Base-by-base conservation (phyloP, 1,284 basidiomycete species). In the Apiotrichum gracile region DNA sequence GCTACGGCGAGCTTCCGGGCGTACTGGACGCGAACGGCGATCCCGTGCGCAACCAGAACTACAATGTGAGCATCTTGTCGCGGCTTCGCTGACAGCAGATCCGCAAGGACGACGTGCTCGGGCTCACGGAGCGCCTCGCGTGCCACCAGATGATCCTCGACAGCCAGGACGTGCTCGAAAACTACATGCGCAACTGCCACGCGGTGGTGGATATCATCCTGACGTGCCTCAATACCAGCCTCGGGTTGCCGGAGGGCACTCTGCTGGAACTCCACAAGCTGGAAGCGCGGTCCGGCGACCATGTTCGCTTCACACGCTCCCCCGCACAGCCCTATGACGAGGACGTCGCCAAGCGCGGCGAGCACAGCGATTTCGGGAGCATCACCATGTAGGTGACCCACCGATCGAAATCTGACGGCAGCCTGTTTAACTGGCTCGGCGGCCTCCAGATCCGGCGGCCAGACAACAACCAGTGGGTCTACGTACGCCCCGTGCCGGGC, bases 381-480 rank as follows among this genome's bases (percentile, higher is more conserved):
- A 38, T 65, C 8, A 67, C 65, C 0, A 53, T 65, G n/a, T n/a
- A n/a, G n/a, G n/a, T n/a, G n/a, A n/a, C n/a, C n/a, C n/a, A n/a
- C n/a, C n/a, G n/a, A n/a, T n/a, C n/a, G n/a, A n/a, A n/a, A n/a
- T n/a, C n/a, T n/a, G n/a, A n/a, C n/a, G n/a, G n/a, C n/a, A n/a
- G n/a, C 25, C 50, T 51, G 35, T 67, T 67, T 67, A 86, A 86
- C 66, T 79, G 80, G 16, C 78, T 87, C 0, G 85, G 85, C 4
- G 86, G 86, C 0, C 73, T 88, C 7, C 86, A 87, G 61, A 84
- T 87, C 1, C 76, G 86, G 38, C 47, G 42, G 8, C 84, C 84
- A 0, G 82, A 82, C 3, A 74, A 79, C 12, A 77, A 81, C n/a
- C 69, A 78, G 22, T 87, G 85, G 85, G 81, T 82, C 61, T 87